These are phyloP conservation scores for Coemansia umbellata DNA, from an alignment of 192 early-diverging fungal species.

Conservation along the genomic window DNA sequence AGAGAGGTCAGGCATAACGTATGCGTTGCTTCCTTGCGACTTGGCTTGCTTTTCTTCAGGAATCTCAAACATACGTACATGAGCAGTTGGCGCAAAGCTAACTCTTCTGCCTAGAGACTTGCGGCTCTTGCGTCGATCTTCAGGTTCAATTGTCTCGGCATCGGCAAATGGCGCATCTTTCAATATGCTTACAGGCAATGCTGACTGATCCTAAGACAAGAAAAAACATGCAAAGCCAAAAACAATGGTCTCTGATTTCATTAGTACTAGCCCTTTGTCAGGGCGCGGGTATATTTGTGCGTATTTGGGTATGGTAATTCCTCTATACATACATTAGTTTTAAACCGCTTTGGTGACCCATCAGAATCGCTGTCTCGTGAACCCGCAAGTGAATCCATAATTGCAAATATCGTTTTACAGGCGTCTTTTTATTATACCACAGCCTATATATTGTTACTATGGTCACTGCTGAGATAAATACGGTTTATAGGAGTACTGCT, in stretches of 20 bases:
- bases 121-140: conserved; percentile 34
- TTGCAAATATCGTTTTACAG: neutral
- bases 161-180: conserved; percentile 13
- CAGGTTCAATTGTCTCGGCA: neutral
- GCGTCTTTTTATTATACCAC: no score
- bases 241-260: neutral
- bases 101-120: conserved; percentile 47
- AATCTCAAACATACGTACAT: conserved; percentile 50
- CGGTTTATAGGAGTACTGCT: no score
- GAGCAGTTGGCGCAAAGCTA: conserved; percentile 50
- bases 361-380: neutral
- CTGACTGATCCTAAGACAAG: conserved; percentile 16
- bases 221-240: neutral
- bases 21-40: conserved; percentile 17
- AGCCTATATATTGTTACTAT: no score
- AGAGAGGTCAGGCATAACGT: conserved; percentile 45
- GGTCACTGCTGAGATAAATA: no score
- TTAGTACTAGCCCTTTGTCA: no score
- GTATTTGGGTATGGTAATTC: no score
- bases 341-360: conserved; percentile 26
- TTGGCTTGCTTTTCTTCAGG: conserved; percentile 34
- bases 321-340: conserved; percentile 19
- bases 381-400: neutral
- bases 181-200: conserved; percentile 21
- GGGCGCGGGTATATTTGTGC: no score